Evolutionary conservation across 2,329 filamentous ascomycete species (phyloP), one percentile per base, ranked within the genome.

Genomic region (Pyrenophora seminiperda): DNA sequence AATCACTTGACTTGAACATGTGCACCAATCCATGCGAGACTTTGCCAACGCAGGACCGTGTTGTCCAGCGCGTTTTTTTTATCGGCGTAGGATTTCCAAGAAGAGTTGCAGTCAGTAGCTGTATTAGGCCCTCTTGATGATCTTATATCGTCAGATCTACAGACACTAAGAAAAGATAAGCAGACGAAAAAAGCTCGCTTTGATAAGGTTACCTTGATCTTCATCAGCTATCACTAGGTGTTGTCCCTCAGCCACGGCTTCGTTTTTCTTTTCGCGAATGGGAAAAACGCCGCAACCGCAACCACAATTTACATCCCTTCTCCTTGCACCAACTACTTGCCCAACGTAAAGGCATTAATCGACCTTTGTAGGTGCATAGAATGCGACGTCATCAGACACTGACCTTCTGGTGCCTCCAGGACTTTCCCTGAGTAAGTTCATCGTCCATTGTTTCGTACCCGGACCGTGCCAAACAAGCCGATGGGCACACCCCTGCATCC

Each of bases 401-500:
- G 24, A 11, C 24, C 9, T 3, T 27, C 24, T 10, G 9, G 24
- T 4, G 13, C 24, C 34, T n/a, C 24, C 24, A 4, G 24, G 10
- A 27, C 24, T 43, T 43, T n/a, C 38, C 14, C 22, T n/a, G 33
- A 18, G 24, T 31, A 36, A 13, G 30, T 34, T 24, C 20, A 22
- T n/a, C n/a, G n/a, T n/a, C n/a, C n/a, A n/a, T n/a, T n/a, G n/a
- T 27, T 14, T 31, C 22, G 33, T 31, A 13, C 14, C 31, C 19
- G 41, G n/a, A 27, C 19, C 14, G 33, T 22, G 15, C 41, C 5
- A 11, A 19, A 33, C 27, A 18, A 32, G 34, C 41, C 47, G 39
- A 43, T 43, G 31, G 30, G 24, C 31, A 17, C 22, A 36, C 24
- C 41, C 41, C 31, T 43, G 41, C 31, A 43, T 37, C 7, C 33